These are phyloP conservation scores for Arachnopeziza araneosa DNA, from an alignment of 2,329 filamentous ascomycete species.

Conservation along the genomic window DNA sequence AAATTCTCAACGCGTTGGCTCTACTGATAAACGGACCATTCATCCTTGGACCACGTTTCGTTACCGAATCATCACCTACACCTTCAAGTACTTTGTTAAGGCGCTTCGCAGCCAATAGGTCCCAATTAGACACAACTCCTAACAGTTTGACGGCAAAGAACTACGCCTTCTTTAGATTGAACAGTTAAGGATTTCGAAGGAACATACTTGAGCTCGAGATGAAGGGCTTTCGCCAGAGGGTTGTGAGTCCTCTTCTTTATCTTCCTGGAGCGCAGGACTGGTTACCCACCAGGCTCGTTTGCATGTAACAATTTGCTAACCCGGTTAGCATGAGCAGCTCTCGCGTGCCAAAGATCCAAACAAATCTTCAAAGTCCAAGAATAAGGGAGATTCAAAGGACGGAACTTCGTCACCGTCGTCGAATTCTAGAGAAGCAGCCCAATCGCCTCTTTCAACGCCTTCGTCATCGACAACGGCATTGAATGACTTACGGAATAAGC, in stretches of 20 bases:
- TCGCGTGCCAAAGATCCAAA: conserved; percentile 79
- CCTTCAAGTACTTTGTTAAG: too few species aligned
- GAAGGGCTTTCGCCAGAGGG: conserved; percentile 97
- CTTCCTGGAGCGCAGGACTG: not conserved
- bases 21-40: too few species aligned
- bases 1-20: not conserved
- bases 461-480: conserved; percentile 85
- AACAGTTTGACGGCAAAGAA: too few species aligned
- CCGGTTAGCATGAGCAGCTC: conserved; percentile 69
- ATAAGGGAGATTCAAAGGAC: conserved; percentile 60
- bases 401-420: conserved; percentile 69
- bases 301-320: conserved; percentile 36
- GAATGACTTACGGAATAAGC: conserved; percentile 80
- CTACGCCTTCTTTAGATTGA: not conserved
- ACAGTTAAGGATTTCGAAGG: not conserved
- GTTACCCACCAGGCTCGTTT: not conserved
- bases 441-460: conserved; percentile 66
- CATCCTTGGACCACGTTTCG: too few species aligned
- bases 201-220: conserved; percentile 50
- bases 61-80: too few species aligned
- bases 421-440: conserved; percentile 45
- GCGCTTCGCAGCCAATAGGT: too few species aligned
- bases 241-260: conserved; percentile 56
- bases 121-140: too few species aligned
- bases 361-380: conserved; percentile 71